phyloP scores from a whole-genome alignment of 805 yeast genomes.

The Barnettozyma siamensis region DNA sequence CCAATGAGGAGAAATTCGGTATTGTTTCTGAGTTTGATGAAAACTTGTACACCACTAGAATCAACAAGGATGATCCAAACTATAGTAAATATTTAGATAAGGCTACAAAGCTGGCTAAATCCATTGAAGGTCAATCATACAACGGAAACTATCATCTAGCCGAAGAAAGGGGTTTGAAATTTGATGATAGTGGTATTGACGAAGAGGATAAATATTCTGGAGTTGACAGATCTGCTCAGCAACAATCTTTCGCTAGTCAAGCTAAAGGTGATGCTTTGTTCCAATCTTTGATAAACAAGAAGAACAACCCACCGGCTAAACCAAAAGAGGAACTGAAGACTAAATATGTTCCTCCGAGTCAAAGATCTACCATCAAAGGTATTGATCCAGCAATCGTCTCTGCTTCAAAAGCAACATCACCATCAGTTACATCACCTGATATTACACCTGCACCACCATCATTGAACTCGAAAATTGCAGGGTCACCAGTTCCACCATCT shows the following conservation, averaged over 20 bases:
- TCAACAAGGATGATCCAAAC: slow-evolving; percentile 66
- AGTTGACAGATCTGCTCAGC: slow-evolving; percentile 35
- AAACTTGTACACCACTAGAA: slow-evolving; percentile 76
- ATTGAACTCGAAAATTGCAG: too few species aligned
- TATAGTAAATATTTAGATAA: slow-evolving; percentile 55
- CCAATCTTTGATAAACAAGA: slow-evolving; percentile 27
- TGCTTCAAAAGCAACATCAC: slow-evolving; percentile 29
- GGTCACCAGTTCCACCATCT: slow-evolving; percentile 13
- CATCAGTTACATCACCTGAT: neutral
- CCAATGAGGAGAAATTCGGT: slow-evolving; percentile 86
- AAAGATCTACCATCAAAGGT: slow-evolving; percentile 38
- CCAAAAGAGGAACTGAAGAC: slow-evolving; percentile 27
- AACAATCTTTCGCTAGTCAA: slow-evolving; percentile 5
- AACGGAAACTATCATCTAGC: slow-evolving; percentile 76
- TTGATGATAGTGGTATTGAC: slow-evolving; percentile 83
- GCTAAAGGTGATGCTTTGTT: slow-evolving; percentile 23
- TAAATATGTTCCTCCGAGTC: slow-evolving; percentile 52
- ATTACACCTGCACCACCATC: slow-evolving; percentile 6
- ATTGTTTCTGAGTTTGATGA: slow-evolving; percentile 80
- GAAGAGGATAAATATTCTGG: slow-evolving; percentile 97
- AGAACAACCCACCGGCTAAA: slow-evolving; percentile 36
- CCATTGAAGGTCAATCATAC: slow-evolving; percentile 63
- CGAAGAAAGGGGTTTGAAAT: slow-evolving; percentile 78
- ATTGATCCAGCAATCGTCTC: slow-evolving; percentile 66
- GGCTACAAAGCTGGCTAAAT: slow-evolving; percentile 78